Evolutionary conservation across 2,329 filamentous ascomycete genomes (phyloP), one percentile per base, ranked within the genome.

Genomic region (Aspergillus persii): DNA sequence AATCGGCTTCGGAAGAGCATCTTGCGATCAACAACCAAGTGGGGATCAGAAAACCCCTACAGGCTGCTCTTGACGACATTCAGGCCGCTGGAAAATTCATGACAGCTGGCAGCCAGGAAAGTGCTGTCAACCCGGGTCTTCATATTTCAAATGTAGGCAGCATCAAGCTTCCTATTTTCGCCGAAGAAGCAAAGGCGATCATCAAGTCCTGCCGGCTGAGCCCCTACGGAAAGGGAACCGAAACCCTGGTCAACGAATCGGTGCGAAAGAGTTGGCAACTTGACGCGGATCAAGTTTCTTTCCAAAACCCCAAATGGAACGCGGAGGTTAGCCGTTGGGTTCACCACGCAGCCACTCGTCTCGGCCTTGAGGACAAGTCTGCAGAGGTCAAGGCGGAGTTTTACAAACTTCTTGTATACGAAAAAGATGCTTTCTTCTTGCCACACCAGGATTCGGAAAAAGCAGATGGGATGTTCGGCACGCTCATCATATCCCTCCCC

Each of bases 251-350:
- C 9, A 54, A 62, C 31, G 53, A 58, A 50, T 57, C 58, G 5
- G 61, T 62, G 4, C 58, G 61, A 8, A 62, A 58, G 47, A 61
- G 48, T 8, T 63, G 55, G 58, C 49, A 61, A 41, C 53, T 61
- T 3, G 41, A 63, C 48, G 49, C 61, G 8, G 23, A 31, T 5
- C 53, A 63, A 23, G 52, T 61, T 23, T 18, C 50, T 18, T 18
- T 63, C 4, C 56, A 36, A 5, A 57, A 57, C 4, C 46, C 58
- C 2, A 6, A n/a, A 27, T 63, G 61, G 61, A 8, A 61, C 3
- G 2, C 2, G 0, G 26, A 57, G 26, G n/a, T 61, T 0, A 8
- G 23, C 23, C 0, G 3, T 6, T 18, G 53, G 2, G 29, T 55
- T 9, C 8, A 52, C 11, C 11, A 47, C 7, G 50, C 53, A 1